Base-by-base conservation (phyloP, 2,329 filamentous ascomycete genomes). In the Colletotrichum aenigma region DNA sequence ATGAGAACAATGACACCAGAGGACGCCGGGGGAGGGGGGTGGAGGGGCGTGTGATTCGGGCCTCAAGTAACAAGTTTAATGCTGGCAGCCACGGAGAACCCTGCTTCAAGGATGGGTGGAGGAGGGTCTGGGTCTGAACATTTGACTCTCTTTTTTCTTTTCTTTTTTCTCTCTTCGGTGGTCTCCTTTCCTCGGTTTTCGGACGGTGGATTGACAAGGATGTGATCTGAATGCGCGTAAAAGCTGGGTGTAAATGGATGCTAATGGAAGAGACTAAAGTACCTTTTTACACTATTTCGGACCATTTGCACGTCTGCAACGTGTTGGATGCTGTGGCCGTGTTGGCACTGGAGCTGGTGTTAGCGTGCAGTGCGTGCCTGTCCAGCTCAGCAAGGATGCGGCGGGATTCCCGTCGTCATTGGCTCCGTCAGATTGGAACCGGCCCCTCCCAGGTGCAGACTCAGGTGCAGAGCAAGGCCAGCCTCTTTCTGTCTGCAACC, bases 371-470 rank as follows among this genome's bases (percentile, higher is more conserved):
- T 60, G 48, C 36, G 21, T 64, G 52, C 71, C 43, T 48, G 38
- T 48, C 38, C 38, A 48, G 38, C 38, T 48, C 38, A 48, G 38
- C 6, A 48, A 48, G 38, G 38, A 48, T 48, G 38, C 38, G 38
- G 38, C 38, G 38, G 38, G 55, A 58, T 3, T 58, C 24, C 65
- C 70, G 30, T 69, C 68, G 66, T 62, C 68, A 71, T 75, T 75
- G 72, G 72, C 72, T 67, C 68, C 68, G 67, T 60, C 71, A 70
- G 71, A 21, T 43, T 74, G 67, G 71, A 65, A 65, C 58, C 60
- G 66, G 71, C 48, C 58, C 67, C 71, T 48, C 48, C 21, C 32
- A 65, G 38, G 38, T 21, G 66, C 66, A 68, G 66, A 10, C 58
- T n/a, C 38, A n/a, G 38, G 38, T 52, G 43, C 43, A 52, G n/a